Evolutionary conservation across 768 basidiomycete species (phyloP), one percentile per base, ranked within the genome.

Genomic region (Russula brevipes): DNA sequence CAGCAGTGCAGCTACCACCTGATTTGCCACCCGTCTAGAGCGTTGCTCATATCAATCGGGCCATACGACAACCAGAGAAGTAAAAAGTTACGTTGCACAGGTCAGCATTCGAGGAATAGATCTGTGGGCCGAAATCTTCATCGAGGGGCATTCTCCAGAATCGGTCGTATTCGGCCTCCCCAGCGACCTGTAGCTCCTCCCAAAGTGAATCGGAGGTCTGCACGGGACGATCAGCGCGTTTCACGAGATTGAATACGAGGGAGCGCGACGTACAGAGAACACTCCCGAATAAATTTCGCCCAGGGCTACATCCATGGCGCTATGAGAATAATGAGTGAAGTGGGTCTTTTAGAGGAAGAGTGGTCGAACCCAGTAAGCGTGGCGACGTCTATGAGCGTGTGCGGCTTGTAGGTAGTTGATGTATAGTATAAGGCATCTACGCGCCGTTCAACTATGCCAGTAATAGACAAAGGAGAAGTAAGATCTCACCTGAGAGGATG

Each of bases 71-170:
- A 39, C 31, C 30, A 5, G 30, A 11, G 19, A 50, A 16, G n/a
- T 16, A 4, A 14, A 41, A n/a, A 54, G 77, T 35, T 65, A 87
- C 86, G 68, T 93, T 94, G 74, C 87, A 86, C 39, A 94, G 77
- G 72, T 94, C 91, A 31, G 90, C 91, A 69, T 91, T 91, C 33
- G 85, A 86, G 7, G 79, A 79, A 71, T 85, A 74, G 69, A 95
- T 94, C 72, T 91, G 90, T 11, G 84, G 82, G 0, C 82, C 85
- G 67, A 80, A 95, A 60, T 86, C 89, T 49, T 91, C 89, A 68
- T 91, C 87, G 57, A 95, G 82, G 10, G 92, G 92, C 86, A 94
- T 85, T 33, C 92, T 84, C 92, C 92, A 94, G 80, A 95, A 86
- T 58, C 85, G 84, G 74, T 93, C 91, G 70, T 88, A 82, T 69